phyloP scores from a whole-genome alignment of 495 filamentous ascomycete genomes.

The Hypoxylon trugodes region DNA sequence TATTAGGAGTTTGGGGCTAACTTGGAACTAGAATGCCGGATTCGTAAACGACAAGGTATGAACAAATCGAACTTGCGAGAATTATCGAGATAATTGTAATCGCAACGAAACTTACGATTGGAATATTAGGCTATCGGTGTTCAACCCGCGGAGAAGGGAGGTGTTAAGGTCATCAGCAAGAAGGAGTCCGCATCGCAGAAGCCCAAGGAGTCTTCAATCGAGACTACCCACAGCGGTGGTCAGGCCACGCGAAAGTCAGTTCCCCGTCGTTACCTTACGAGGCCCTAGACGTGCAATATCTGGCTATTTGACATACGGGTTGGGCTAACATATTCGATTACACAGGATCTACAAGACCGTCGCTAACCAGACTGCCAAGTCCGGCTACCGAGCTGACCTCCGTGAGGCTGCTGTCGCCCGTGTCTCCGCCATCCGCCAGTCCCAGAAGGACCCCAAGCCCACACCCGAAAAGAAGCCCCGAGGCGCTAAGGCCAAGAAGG shows the following conservation, averaged over 20 bases:
- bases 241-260: constrained; percentile 82
- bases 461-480: constrained; percentile 74
- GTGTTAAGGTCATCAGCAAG: constrained; percentile 82
- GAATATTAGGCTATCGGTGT: constrained; percentile 79
- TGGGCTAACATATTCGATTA: constrained; percentile 38
- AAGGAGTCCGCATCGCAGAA: constrained; percentile 74
- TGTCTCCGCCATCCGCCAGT: constrained; percentile 82
- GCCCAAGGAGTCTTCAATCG: constrained; percentile 71
- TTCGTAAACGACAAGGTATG: constrained; percentile 92
- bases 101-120: constrained; percentile 35
- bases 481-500: constrained; percentile 83
- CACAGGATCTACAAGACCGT: constrained; percentile 86
- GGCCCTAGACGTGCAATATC: too few species aligned
- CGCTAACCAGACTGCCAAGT: constrained; percentile 80
- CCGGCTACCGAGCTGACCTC: constrained; percentile 86
- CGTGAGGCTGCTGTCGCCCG: constrained; percentile 86
- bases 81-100: constrained; percentile 1
- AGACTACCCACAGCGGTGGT: constrained; percentile 71
- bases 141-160: constrained; percentile 69
- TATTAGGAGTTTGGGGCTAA: constrained; percentile 42
- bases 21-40: constrained; percentile 74
- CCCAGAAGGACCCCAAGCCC: constrained; percentile 82
- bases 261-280: too few species aligned
- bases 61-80: constrained; percentile 1
- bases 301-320: background rate